Base-by-base conservation (phyloP, 2,329 filamentous ascomycete species). In the Hymenoscyphus albidus region DNA sequence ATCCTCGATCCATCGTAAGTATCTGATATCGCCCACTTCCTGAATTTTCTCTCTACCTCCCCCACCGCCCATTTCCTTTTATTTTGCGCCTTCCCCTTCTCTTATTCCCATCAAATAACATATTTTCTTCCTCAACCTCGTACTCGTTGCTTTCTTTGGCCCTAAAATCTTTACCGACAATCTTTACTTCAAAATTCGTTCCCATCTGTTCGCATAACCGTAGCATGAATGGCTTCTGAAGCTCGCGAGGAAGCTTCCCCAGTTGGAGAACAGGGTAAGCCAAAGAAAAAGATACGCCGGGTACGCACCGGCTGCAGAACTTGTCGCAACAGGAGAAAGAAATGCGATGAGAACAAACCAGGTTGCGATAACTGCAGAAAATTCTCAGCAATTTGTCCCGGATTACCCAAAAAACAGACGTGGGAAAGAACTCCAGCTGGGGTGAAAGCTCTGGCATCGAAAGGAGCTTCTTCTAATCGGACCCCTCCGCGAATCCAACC, bases 331-430 rank as follows among this genome's bases (percentile, higher is more conserved):
- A 48, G 59, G n/a, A 62, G 18, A 38, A 62, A 62, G n/a, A 62
- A 62, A 27, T 62, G 59, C 27, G 59, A 62, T 18, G 59, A 62
- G 48, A 12, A 12, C 22, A 35, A 27, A n/a, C 59, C 59, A 18
- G 6, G 13, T 4, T 62, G 59, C 48, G 14, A 39, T 3, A 62
- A 62, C 16, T 62, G 59, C 35, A 22, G 5, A 7, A 62, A 42
- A 10, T 10, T 51, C 27, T 18, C 22, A 18, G 35, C 32, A 27
- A 12, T 18, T 13, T 62, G 59, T 51, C 32, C n/a, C 2, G 59
- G 48, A 12, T 56, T 35, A n/a, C 42, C 13, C 32, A 55, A 61
- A 14, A 22, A 31, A 2, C n/a, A 22, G 55, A 14, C 22, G n/a
- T 62, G 59, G 44, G 32, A 55, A 18, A 39, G 3, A n/a, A 62